These are phyloP conservation scores for Sclerotinia minor DNA, from an alignment of 2,329 filamentous ascomycete species.

Conservation along the genomic window DNA sequence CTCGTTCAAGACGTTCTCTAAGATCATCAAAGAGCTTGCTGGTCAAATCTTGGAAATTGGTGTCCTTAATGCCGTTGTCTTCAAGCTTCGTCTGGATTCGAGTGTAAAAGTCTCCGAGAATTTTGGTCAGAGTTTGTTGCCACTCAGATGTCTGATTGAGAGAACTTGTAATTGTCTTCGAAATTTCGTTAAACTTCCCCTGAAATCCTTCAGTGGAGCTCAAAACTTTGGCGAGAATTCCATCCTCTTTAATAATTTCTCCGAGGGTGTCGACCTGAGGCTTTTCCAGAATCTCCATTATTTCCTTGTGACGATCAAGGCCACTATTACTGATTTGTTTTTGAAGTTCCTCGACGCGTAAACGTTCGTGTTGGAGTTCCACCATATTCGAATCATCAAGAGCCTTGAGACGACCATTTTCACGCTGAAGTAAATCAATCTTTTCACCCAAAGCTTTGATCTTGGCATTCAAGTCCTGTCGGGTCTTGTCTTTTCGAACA, in stretches of 20 bases:
- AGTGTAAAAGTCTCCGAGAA: conserved; percentile 34
- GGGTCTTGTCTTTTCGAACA: too few species aligned
- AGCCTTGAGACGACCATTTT: not conserved
- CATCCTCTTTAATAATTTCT: conserved; percentile 32
- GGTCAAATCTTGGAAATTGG: conserved; percentile 27
- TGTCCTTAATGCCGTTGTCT: conserved; percentile 19
- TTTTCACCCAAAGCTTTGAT: conserved; percentile 1
- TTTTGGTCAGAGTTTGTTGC: conserved; percentile 29
- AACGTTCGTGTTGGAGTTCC: conserved; percentile 3
- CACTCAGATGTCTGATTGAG: conserved; percentile 27
- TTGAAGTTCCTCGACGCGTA: not conserved
- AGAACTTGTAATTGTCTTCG: conserved; percentile 27
- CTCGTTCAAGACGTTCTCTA: conserved; percentile 31
- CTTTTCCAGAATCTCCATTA: conserved; percentile 33
- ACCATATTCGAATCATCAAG: not conserved
- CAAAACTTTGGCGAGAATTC: conserved; percentile 31
- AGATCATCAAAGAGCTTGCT: conserved; percentile 31
- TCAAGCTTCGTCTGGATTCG: conserved; percentile 32
- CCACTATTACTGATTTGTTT: not conserved
- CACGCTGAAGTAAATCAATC: not conserved
- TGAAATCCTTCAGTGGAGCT: conserved; percentile 29
- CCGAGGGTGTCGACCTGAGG: conserved; percentile 27
- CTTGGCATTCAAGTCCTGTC: not conserved
- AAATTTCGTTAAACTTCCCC: conserved; percentile 39
- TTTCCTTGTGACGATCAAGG: conserved; percentile 27